A percentile compares a stretch with the other conserved stretches of the same genome.
These are phyloP conservation scores for Backusella liffmaniae DNA, from an alignment of 192 early-diverging fungal genomes.

Conservation along the genomic window DNA sequence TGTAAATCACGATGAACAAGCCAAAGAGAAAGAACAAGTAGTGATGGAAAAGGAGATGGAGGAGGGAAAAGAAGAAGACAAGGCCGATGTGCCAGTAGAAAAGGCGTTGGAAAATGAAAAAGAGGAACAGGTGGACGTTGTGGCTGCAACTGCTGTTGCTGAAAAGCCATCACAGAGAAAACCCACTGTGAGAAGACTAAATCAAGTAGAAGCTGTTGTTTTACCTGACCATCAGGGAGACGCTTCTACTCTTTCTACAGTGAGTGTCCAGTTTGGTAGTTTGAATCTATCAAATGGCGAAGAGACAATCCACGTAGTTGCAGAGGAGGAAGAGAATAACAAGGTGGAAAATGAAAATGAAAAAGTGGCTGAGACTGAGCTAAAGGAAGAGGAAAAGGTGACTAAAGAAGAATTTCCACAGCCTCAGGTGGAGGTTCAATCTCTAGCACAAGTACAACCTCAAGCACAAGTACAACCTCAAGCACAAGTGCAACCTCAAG, in stretches of 20 bases:
- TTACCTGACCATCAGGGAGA: conserved; percentile 9
- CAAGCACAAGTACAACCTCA: neutral
- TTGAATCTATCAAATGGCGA: conserved; percentile 24
- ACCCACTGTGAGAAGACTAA: conserved; percentile 20
- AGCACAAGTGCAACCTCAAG: neutral
- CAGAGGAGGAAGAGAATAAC: neutral
- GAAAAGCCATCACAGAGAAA: neutral
- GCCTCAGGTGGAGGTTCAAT: neutral
- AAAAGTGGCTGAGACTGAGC: neutral
- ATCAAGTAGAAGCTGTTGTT: conserved; percentile 30
- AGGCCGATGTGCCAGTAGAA: neutral
- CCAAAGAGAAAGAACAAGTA: neutral
- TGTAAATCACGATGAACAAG: neutral
- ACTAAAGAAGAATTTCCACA: neutral
- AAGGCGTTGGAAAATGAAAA: neutral
- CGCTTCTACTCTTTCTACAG: neutral
- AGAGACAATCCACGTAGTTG: neutral
- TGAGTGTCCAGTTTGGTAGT: conserved; percentile 36
- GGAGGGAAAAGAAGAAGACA: neutral
- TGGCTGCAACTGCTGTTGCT: neutral
- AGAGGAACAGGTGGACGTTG: neutral
- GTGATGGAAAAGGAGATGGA: neutral
- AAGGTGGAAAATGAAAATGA: neutral
- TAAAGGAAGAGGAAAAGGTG: neutral
- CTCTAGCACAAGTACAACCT: neutral